Percentiles rank a stretch among this genome's conserved stretches.
These are phyloP conservation scores for Aspergillus hiratsukae DNA, from an alignment of 2,329 filamentous ascomycete species.

Conservation along the genomic window DNA sequence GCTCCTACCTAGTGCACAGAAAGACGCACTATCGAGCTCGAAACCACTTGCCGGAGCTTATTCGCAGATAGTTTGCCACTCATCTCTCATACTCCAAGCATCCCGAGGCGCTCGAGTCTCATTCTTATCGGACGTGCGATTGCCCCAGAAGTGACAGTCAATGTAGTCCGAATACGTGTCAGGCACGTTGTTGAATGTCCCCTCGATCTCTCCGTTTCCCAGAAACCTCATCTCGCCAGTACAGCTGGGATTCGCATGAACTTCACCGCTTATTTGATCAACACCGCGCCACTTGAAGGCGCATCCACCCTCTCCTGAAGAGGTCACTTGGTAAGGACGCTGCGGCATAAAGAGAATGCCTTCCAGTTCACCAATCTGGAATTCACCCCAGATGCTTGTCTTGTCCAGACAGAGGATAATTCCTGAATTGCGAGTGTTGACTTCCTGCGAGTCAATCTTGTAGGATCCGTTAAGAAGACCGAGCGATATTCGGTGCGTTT, in stretches of 20 bases:
- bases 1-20: background rate
- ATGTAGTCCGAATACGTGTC: background rate
- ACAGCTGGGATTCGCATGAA: background rate
- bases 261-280: background rate
- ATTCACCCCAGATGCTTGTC: constrained; percentile 1
- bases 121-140: background rate
- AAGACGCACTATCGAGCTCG: background rate
- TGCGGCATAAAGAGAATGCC: constrained; percentile 5
- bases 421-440: constrained; percentile 3
- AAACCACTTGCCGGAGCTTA: background rate
- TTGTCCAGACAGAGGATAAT: constrained; percentile 4
- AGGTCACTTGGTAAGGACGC: constrained; percentile 1
- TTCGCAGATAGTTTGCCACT: background rate
- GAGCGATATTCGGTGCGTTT: background rate
- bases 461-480: constrained; percentile 3
- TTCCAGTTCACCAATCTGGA: constrained; percentile 2
- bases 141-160: constrained; percentile 3
- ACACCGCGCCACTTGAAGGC: constrained; percentile 1
- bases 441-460: constrained; percentile 3
- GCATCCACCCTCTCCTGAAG: constrained; percentile 1
- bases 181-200: background rate
- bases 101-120: background rate
- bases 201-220: constrained; percentile 2
- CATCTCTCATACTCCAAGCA: constrained; percentile 2
- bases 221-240: constrained; percentile 5